phyloP scores from a whole-genome alignment of 768 basidiomycete species.

The Scleroderma citrinum region DNA sequence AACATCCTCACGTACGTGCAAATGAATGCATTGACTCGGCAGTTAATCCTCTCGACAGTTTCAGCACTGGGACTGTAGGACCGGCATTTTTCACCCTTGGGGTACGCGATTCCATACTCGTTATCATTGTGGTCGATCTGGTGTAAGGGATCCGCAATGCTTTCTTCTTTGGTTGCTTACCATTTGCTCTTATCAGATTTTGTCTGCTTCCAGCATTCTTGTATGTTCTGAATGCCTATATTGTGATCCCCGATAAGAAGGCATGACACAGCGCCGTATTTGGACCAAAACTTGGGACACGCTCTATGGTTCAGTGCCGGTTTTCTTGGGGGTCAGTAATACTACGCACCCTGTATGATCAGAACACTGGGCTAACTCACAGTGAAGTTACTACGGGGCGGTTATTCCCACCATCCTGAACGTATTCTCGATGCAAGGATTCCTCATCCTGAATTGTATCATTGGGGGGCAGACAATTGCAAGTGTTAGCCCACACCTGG shows the following conservation, averaged over 20 bases:
- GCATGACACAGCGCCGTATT: slow-evolving; percentile 36
- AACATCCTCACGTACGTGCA: slow-evolving; percentile 37
- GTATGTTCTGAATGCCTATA: slow-evolving; percentile 16
- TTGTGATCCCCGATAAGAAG: neutral
- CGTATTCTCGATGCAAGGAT: slow-evolving; percentile 48
- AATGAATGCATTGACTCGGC: neutral
- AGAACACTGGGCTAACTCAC: neutral
- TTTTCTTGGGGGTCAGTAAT: slow-evolving; percentile 44
- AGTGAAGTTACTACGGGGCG: slow-evolving; percentile 33
- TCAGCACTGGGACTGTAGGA: slow-evolving; percentile 45
- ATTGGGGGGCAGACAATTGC: slow-evolving; percentile 57
- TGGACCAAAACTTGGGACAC: slow-evolving; percentile 49
- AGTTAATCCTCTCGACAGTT: slow-evolving; percentile 22
- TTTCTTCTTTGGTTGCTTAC: slow-evolving; percentile 1
- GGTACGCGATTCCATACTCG: slow-evolving; percentile 35
- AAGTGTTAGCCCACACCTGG: slow-evolving; percentile 34
- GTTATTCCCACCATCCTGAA: slow-evolving; percentile 41
- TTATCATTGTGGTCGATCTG: slow-evolving; percentile 39
- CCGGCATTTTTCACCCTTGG: slow-evolving; percentile 46
- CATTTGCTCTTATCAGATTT: slow-evolving; percentile 14
- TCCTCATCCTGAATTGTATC: slow-evolving; percentile 53
- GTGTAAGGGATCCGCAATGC: slow-evolving; percentile 26
- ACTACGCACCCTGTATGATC: slow-evolving; percentile 7
- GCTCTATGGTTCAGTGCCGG: slow-evolving; percentile 54
- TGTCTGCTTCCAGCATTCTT: slow-evolving; percentile 35